phyloP scores from a whole-genome alignment of 345 rosid genomes.

The Gossypium arboreum region DNA sequence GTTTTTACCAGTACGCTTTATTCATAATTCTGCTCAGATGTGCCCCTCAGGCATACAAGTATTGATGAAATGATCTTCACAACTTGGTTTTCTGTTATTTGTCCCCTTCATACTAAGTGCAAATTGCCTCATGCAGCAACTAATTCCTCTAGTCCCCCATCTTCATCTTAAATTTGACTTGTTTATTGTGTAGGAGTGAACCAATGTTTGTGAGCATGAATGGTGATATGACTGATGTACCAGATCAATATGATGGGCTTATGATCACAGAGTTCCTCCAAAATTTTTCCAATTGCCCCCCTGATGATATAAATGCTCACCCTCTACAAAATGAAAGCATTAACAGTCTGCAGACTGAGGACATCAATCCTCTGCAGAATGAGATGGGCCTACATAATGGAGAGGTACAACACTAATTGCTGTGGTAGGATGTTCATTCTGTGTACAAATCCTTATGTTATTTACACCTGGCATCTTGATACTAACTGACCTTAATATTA shows the following conservation, averaged over 20 bases:
- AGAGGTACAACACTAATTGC: constrained; percentile 49
- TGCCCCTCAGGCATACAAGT: neutral
- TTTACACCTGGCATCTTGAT: neutral
- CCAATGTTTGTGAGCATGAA: constrained; percentile 45
- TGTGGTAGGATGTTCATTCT: constrained; percentile 10
- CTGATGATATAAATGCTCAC: constrained; percentile 25
- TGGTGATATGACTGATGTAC: constrained; percentile 51
- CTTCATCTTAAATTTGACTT: constrained; percentile 16
- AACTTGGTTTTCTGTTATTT: constrained; percentile 6
- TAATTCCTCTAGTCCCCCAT: neutral
- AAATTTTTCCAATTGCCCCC: constrained; percentile 49
- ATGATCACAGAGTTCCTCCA: constrained; percentile 74
- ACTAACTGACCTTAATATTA: neutral
- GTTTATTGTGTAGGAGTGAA: constrained; percentile 54
- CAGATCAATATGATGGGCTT: constrained; percentile 70
- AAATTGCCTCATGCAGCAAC: neutral
- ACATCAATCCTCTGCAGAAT: constrained; percentile 42
- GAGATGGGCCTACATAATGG: constrained; percentile 54
- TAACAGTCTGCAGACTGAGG: constrained; percentile 10
- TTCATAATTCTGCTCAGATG: neutral
- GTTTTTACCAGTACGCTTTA: constrained; percentile 17
- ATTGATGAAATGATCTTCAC: neutral
- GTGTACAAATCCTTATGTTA: neutral
- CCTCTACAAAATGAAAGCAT: constrained; percentile 17
- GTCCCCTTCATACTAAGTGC: neutral